Evolutionary conservation across 1,284 basidiomycete genomes (phyloP), one percentile per base, ranked within the genome.

Genomic region (Earliella scabrosa): DNA sequence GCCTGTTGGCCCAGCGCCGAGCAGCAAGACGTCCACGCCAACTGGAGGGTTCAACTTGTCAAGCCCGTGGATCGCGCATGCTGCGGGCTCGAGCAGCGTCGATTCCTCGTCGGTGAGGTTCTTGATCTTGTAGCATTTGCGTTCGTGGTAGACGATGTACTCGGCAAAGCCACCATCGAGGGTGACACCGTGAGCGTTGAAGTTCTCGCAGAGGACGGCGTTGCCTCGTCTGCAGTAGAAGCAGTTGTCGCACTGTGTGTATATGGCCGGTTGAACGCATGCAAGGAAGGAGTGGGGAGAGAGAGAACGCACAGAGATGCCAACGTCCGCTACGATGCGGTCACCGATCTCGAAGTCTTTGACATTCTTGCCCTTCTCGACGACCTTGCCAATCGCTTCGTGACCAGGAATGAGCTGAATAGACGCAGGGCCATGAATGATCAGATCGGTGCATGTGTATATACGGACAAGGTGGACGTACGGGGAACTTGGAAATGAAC

Each of bases 21-120:
- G 77, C 50, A 86, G 67, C 31, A 86, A 77, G 11, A 79, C 81
- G 53, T 81, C 81, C 52, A 80, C 71, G 44, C 84, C 85, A 59
- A 83, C 80, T 21, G 78, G 75, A 55, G 81, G 76, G 60, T 77
- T 71, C 56, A 87, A 77, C 69, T 83, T 81, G 73, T 87, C 84
- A 59, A 85, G 75, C 23, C 83, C 84, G 71, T 87, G 85, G 35
- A 87, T 77, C 23, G 83, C 83, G 68, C 85, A 87, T 41, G 83
- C 81, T 3, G 83, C 82, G 35, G 83, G 83, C 68, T 86, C 85
- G 55, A 86, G 72, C 3, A 87, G 75, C 11, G 81, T 83, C 2
- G 83, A 80, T 65, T 86, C 82, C 66, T 83, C 80, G 68, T 86
- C 82, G 8, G 79, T 75, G 51, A 86, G 74, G 71, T 86, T 83